A percentile compares a stretch with the other conserved stretches of the same genome.
phyloP scores from a whole-genome alignment of 805 yeast species.

The Starmerella ratchasimensis region DNA sequence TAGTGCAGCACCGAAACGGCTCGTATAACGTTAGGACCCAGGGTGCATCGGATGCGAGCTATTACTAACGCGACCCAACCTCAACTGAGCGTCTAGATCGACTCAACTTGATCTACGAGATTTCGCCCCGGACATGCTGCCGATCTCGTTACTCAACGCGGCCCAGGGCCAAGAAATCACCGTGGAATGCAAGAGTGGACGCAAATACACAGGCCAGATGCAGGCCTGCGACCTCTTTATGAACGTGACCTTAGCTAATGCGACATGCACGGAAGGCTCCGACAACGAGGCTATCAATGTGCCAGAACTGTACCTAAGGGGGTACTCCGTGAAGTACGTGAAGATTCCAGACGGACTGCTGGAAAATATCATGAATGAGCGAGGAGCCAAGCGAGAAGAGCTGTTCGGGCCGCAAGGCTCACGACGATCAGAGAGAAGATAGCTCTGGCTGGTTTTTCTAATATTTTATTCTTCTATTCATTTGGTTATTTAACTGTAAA shows the following conservation, averaged over 20 bases:
- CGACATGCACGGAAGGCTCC: conserved; percentile 31
- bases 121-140: conserved; percentile 70
- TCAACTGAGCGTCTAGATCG: no score
- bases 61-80: no score
- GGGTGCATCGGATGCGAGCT: no score
- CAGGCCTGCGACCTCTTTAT: conserved; percentile 87
- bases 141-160: conserved; percentile 77
- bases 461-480: neutral
- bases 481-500: no score
- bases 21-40: no score
- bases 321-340: conserved; percentile 29
- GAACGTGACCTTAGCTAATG: conserved; percentile 77
- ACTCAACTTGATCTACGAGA: no score
- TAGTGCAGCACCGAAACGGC: no score
- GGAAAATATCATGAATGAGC: conserved; percentile 29
- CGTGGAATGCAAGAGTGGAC: conserved; percentile 87
- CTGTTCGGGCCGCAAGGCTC: conserved; percentile 17
- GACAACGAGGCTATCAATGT: conserved; percentile 5
- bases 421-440: neutral
- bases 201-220: conserved; percentile 69
- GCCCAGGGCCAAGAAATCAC: conserved; percentile 78
- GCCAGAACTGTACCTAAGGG: conserved; percentile 18
- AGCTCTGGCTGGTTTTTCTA: no score
- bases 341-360: conserved; percentile 31
- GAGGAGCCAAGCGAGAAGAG: conserved; percentile 27